phyloP scores from a whole-genome alignment of 2,329 filamentous ascomycete genomes.

The Colletotrichum lindemuthianum region DNA sequence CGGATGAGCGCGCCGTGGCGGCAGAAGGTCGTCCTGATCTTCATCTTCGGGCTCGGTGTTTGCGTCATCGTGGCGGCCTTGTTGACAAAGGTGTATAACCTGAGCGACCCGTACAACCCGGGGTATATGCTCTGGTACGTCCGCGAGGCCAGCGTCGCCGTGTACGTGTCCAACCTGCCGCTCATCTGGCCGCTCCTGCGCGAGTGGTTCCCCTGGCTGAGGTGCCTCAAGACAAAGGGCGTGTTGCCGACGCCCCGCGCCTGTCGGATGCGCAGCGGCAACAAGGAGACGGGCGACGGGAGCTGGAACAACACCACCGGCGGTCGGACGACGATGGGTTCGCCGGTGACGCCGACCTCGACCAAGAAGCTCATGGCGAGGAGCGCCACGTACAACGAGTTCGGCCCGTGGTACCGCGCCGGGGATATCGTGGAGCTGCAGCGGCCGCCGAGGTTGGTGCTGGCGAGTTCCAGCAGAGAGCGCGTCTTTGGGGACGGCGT shows the following conservation, averaged over 20 bases:
- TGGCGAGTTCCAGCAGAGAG: neutral
- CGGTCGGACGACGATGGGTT: no score
- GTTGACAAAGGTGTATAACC: conserved; percentile 59
- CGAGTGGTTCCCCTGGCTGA: conserved; percentile 39
- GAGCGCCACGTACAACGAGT: conserved; percentile 12
- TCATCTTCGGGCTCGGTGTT: conserved; percentile 59
- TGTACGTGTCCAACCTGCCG: conserved; percentile 64
- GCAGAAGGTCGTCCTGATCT: conserved; percentile 57
- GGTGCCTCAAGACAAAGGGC: neutral
- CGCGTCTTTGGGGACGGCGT: neutral
- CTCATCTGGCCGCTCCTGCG: conserved; percentile 63
- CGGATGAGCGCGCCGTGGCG: conserved; percentile 44
- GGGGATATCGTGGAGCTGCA: conserved; percentile 13
- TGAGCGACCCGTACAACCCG: conserved; percentile 38
- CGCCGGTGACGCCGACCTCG: no score
- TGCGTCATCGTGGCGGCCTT: conserved; percentile 56
- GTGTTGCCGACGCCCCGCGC: conserved; percentile 11
- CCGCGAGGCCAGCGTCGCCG: conserved; percentile 61
- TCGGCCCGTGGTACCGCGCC: conserved; percentile 17
- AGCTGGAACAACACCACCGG: neutral
- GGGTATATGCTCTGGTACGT: conserved; percentile 63
- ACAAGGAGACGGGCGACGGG: neutral
- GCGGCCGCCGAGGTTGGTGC: neutral
- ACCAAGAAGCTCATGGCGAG: neutral
- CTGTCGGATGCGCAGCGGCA: neutral